Base-by-base conservation (phyloP, 345 rosid species). In the Trapa incisa region DNA sequence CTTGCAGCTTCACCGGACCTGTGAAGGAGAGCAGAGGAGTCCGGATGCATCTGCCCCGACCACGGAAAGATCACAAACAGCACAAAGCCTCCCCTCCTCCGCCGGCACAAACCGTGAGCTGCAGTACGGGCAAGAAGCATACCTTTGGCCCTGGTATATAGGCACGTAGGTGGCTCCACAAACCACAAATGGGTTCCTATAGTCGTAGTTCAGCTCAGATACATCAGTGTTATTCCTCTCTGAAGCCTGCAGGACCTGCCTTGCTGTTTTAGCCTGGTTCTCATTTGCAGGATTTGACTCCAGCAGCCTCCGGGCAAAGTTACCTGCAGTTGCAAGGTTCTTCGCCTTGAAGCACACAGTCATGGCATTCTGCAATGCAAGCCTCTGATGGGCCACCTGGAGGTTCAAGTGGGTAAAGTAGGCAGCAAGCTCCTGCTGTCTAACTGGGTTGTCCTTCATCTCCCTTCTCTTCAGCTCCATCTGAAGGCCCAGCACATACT, bases 341-440 rank as follows among this genome's bases (percentile, higher is more conserved):
- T 77, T 88, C 8, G 89, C 75, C 85, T 83, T 93, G 82, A 64
- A 93, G 84, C 96, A 88, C 11, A 90, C 77, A 7, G 79, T 74
- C 96, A 90, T 90, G 50, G 97, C 97, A 52, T 84, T 90, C 13
- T 63, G 80, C 69, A 93, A 72, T 1, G 97, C 97, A 2, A 93
- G 87, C 76, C 94, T 77, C 61, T 87, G 64, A 77, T 93, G 98
- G 65, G 98, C 94, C 66, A 71, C 50, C 74, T 90, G 98, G 79
- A 94, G 95, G 75, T 82, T 86, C 75, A 94, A 87, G 76, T 94
- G 96, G 69, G 99, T 94, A 84, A 91, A 91, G 77, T 94, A 94
- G 53, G 99, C 97, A 16, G 99, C 99, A 22, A 94, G 97, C 84
- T 91, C 97, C 80, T 87, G 96, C 73, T 90, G 97, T 63, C 95